Percentiles rank a stretch among this genome's conserved stretches.
Conservation (phyloP, 257 asterid genomes). For the Plantago elongata region DNA sequence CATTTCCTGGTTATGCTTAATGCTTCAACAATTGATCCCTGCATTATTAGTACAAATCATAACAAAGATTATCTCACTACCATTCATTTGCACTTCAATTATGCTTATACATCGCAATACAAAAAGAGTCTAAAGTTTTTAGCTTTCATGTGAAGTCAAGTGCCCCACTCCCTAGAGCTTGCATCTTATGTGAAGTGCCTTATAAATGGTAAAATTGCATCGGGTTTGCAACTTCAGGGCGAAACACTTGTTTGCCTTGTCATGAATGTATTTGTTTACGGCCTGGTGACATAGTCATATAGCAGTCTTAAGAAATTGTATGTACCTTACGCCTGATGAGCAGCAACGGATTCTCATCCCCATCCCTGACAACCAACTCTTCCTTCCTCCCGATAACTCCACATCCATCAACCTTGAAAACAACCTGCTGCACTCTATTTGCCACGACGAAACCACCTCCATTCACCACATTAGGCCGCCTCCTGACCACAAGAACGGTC, state of each 20-base stretch:
- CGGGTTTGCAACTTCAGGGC: too few species aligned
- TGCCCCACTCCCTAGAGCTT: too few species aligned
- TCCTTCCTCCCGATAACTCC: conserved; percentile 69
- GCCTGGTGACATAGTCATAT: not conserved
- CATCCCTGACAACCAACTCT: conserved; percentile 53
- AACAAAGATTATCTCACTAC: too few species aligned
- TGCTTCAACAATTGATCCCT: conserved; percentile 79
- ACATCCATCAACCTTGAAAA: conserved; percentile 73
- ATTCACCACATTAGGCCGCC: conserved; percentile 68
- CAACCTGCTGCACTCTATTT: conserved; percentile 36
- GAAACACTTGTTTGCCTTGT: too few species aligned
- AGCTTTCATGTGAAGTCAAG: too few species aligned
- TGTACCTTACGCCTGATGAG: conserved; percentile 66
- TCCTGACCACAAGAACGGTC: conserved; percentile 51
- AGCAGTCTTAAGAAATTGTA: not conserved
- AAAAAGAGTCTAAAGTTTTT: too few species aligned
- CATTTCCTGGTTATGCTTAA: conserved; percentile 55
- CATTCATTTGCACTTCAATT: too few species aligned
- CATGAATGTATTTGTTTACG: too few species aligned
- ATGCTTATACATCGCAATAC: too few species aligned
- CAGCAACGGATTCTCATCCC: conserved; percentile 49
- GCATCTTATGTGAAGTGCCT: too few species aligned
- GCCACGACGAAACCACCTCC: conserved; percentile 86
- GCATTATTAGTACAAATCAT: not conserved
- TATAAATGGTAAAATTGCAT: too few species aligned